Evolutionary conservation across 345 rosid genomes (phyloP), one percentile per base, ranked within the genome.

Genomic region (Theobroma cacao): DNA sequence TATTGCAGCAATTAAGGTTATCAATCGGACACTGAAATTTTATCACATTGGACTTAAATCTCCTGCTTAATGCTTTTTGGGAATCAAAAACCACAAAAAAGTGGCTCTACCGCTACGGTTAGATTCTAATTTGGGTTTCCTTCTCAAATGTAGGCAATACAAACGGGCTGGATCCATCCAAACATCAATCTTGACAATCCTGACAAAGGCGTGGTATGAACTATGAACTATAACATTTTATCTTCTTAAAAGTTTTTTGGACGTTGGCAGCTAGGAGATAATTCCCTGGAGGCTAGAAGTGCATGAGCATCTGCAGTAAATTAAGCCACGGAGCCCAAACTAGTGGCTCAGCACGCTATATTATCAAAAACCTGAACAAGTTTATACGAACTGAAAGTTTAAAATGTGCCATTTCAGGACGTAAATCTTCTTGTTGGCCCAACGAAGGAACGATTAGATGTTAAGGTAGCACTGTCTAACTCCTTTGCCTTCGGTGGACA

Each of bases 401-500:
- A 8, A 64, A 34, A 20, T n/a, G 14, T 3, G 22, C 5, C 40
- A 8, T 67, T 41, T 67, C 92, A 94, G 98, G 90, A 94, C 76
- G 77, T 86, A 5, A 84, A 79, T 15, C 79, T 94, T 74, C 88
- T 94, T 59, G 97, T 91, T 34, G 98, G 98, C 76, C 85, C 93
- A 2, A 81, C 85, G 91, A 94, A 93, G 81, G 98, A 94, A 88
- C 88, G 90, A 56, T 75, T 93, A 75, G 84, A 94, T 50, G 75
- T 94, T 31, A 94, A 89, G 89, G 91, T 88, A 43, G 98, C 97
- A 28, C 77, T 94, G 75, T 94, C 97, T 36, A 94, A 93, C 78
- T 93, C 98, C 18, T 94, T 93, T 68, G 97, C 95, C 74, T 91
- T 93, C 75, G 98, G 98, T 55, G 98, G 97, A 73, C 98, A 94